Evolutionary conservation across 352 stramenopile species (phyloP).

Genomic region (Phytophthora brassicae): DNA sequence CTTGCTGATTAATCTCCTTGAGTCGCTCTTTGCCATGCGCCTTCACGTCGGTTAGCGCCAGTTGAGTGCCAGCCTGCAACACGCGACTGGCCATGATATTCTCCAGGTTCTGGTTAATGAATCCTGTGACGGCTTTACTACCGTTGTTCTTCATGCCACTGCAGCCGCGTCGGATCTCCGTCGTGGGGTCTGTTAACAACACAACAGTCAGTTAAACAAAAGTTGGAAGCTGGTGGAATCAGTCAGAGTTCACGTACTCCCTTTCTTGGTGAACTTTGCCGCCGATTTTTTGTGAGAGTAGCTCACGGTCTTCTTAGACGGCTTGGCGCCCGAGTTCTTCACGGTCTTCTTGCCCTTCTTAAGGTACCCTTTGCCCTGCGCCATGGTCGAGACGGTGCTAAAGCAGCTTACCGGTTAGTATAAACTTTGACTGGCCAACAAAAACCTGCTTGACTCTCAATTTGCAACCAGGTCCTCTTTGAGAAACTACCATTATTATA

Average conservation of each 20-base stretch:
- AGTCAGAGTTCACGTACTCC: constrained; percentile 55
- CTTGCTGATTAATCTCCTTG: constrained; percentile 83
- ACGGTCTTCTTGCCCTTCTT: constrained; percentile 78
- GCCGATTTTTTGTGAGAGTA: constrained; percentile 83
- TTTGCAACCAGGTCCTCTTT: too few relatives aligned
- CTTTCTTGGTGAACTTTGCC: constrained; percentile 88
- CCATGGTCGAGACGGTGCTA: constrained; percentile 58
- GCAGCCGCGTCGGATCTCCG: constrained; percentile 73
- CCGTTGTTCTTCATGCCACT: constrained; percentile 77
- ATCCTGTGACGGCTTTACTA: constrained; percentile 71
- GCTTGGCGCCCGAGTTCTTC: constrained; percentile 74
- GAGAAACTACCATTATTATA: too few relatives aligned
- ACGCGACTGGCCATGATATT: constrained; percentile 87
- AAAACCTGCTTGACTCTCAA: too few relatives aligned
- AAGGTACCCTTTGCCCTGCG: constrained; percentile 78
- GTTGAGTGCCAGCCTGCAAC: constrained; percentile 62
- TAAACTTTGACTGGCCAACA: not conserved
- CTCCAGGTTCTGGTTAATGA: constrained; percentile 89
- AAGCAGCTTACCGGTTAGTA: too few relatives aligned
- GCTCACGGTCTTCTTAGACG: constrained; percentile 64
- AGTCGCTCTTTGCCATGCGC: constrained; percentile 76
- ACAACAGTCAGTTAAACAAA: not conserved
- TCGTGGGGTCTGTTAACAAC: constrained; percentile 61
- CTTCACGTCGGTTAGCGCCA: constrained; percentile 70
- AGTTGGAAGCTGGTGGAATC: not conserved